Evolutionary conservation across 2,329 filamentous ascomycete genomes (phyloP).

Genomic region (Teratosphaeria viscida): DNA sequence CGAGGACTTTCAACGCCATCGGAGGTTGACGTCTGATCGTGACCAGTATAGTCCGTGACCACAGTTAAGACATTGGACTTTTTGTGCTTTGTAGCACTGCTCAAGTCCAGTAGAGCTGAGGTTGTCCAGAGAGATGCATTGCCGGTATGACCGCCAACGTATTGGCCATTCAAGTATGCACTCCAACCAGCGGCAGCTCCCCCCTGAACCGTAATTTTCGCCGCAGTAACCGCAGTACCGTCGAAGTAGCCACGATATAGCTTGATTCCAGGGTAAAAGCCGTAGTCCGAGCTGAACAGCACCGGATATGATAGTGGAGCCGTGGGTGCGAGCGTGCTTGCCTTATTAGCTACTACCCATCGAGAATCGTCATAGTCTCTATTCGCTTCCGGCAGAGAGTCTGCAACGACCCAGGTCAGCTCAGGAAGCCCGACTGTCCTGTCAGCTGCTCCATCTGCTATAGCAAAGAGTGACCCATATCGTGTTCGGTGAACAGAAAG

Average conservation of each 20-base stretch:
- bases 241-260: conserved; percentile 33
- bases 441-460: conserved; percentile 8
- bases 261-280: conserved; percentile 31
- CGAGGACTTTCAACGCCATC: conserved; percentile 37
- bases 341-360: conserved; percentile 34
- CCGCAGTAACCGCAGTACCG: conserved; percentile 25
- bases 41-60: conserved; percentile 50
- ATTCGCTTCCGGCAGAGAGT: conserved; percentile 40
- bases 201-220: conserved; percentile 44
- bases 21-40: conserved; percentile 40
- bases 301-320: conserved; percentile 30
- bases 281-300: conserved; percentile 32
- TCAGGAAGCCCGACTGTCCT: conserved; percentile 27
- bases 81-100: conserved; percentile 33
- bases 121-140: conserved; percentile 31
- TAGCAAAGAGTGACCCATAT: conserved; percentile 24
- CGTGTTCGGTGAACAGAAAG: conserved; percentile 22
- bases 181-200: conserved; percentile 48
- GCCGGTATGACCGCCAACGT: conserved; percentile 47
- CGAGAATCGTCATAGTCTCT: conserved; percentile 34
- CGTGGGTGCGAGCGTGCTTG: conserved; percentile 26
- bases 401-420: conserved; percentile 38
- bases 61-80: conserved; percentile 41
- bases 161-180: conserved; percentile 47
- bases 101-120: conserved; percentile 39